These are phyloP conservation scores for Nemania sp. DNA, from an alignment of 2,329 filamentous ascomycete species.

Conservation along the genomic window DNA sequence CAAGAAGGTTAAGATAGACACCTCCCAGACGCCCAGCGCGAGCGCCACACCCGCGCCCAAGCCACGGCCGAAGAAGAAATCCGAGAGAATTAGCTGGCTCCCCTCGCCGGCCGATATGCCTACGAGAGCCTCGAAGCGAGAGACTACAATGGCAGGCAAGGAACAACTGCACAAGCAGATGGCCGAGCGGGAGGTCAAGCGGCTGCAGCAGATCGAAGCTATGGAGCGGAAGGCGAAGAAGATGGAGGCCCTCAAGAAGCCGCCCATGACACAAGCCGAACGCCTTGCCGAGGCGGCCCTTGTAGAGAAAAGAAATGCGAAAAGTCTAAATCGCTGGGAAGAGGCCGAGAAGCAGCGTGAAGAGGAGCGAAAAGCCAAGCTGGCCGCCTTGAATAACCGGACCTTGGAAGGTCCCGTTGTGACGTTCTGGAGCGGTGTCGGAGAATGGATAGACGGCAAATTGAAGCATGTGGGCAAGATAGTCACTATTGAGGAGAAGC, in stretches of 20 bases:
- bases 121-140: conserved; percentile 60
- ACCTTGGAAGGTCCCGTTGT: conserved; percentile 87
- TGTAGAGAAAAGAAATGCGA: conserved; percentile 84
- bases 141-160: conserved; percentile 62
- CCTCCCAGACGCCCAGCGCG: conserved; percentile 41
- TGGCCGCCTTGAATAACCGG: conserved; percentile 85
- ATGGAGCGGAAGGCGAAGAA: conserved; percentile 71
- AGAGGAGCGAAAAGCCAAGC: conserved; percentile 77
- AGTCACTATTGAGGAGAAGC: conserved; percentile 64
- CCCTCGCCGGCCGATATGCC: conserved; percentile 58
- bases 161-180: conserved; percentile 70
- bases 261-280: conserved; percentile 84
- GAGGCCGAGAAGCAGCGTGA: conserved; percentile 87
- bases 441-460: conserved; percentile 77
- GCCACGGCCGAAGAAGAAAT: conserved; percentile 61
- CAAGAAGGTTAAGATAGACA: conserved; percentile 73
- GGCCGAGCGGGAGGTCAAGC: conserved; percentile 70
- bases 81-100: conserved; percentile 62
- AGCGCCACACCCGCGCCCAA: conserved; percentile 44
- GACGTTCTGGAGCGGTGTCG: conserved; percentile 90
- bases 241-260: conserved; percentile 74
- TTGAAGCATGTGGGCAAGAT: conserved; percentile 70
- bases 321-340: conserved; percentile 92
- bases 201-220: conserved; percentile 69
- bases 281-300: conserved; percentile 79